phyloP scores from a whole-genome alignment of 176 grass and related monocot genomes.

The Typha latifolia region DNA sequence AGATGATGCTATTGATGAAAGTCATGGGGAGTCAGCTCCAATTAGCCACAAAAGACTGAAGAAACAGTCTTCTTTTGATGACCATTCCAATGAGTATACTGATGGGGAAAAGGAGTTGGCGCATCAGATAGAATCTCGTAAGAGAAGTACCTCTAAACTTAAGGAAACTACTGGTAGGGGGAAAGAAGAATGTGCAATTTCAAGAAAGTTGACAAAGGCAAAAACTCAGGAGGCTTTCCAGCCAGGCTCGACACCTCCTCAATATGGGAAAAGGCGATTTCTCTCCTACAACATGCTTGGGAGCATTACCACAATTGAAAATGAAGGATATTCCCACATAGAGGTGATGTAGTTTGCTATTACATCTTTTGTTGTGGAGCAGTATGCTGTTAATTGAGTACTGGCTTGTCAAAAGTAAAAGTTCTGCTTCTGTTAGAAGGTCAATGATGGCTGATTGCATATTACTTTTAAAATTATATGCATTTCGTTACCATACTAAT shows the following conservation, averaged over 20 bases:
- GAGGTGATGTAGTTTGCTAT: slow-evolving; percentile 39
- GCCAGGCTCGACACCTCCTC: slow-evolving; percentile 62
- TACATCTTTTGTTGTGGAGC: not conserved
- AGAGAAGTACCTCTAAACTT: slow-evolving; percentile 45
- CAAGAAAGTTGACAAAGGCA: slow-evolving; percentile 22
- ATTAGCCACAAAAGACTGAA: slow-evolving; percentile 43
- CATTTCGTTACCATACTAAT: not conserved
- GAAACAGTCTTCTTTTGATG: slow-evolving; percentile 31
- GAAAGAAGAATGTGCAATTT: slow-evolving; percentile 43
- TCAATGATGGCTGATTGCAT: too few species aligned
- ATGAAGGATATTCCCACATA: slow-evolving; percentile 75
- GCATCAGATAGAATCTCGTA: slow-evolving; percentile 45
- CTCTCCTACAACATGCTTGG: slow-evolving; percentile 91
- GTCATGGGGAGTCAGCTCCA: slow-evolving; percentile 38
- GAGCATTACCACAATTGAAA: slow-evolving; percentile 76
- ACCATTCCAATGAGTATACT: slow-evolving; percentile 34
- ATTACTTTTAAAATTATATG: not conserved
- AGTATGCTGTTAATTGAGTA: too few species aligned
- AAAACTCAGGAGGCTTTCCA: slow-evolving; percentile 84
- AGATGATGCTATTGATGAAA: slow-evolving; percentile 58
- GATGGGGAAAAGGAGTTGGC: slow-evolving; percentile 51
- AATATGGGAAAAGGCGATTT: slow-evolving; percentile 61
- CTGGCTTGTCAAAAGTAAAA: too few species aligned
- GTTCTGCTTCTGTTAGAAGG: too few species aligned
- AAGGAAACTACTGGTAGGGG: slow-evolving; percentile 18